These are phyloP conservation scores for Penicillium paradoxum DNA, from an alignment of 495 filamentous ascomycete genomes.

Conservation along the genomic window DNA sequence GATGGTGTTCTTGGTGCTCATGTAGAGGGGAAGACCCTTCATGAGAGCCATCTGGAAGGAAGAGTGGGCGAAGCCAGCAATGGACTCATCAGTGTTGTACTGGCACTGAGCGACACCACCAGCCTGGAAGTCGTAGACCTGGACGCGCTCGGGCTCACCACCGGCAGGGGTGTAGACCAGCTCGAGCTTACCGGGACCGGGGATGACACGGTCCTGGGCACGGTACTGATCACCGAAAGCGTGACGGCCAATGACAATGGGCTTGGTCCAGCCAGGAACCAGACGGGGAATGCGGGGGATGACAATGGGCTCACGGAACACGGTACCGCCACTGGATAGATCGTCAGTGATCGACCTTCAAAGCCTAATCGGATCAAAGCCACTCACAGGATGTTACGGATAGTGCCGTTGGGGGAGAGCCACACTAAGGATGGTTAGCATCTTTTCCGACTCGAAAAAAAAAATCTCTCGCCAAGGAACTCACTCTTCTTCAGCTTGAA, in stretches of 20 bases:
- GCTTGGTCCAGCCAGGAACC: constrained; percentile 94
- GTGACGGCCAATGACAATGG: constrained; percentile 98
- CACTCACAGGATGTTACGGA: constrained; percentile 77
- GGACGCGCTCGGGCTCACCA: constrained; percentile 76
- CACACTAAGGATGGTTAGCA: constrained; percentile 65
- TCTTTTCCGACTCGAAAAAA: not conserved
- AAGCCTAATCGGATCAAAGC: not conserved
- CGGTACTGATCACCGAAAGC: constrained; percentile 99
- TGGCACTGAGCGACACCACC: constrained; percentile 88
- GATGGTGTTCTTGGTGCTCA: constrained; percentile 99
- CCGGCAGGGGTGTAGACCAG: constrained; percentile 87
- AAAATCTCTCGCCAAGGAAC: constrained; percentile 10
- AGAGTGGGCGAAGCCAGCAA: constrained; percentile 88
- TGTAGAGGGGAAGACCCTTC: constrained; percentile 86
- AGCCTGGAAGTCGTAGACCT: constrained; percentile 86
- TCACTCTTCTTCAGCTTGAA: constrained; percentile 96
- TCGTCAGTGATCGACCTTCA: constrained; percentile 1
- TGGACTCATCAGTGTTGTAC: constrained; percentile 97
- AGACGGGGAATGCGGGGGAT: constrained; percentile 88
- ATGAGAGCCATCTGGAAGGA: constrained; percentile 89
- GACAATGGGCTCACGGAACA: constrained; percentile 97
- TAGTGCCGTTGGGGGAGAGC: constrained; percentile 96
- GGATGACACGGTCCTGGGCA: constrained; percentile 80
- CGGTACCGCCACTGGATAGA: constrained; percentile 71
- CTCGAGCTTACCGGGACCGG: constrained; percentile 77